Evolutionary conservation across 495 filamentous ascomycete species (phyloP), one percentile per base, ranked within the genome.

Genomic region (Darksidea phi): DNA sequence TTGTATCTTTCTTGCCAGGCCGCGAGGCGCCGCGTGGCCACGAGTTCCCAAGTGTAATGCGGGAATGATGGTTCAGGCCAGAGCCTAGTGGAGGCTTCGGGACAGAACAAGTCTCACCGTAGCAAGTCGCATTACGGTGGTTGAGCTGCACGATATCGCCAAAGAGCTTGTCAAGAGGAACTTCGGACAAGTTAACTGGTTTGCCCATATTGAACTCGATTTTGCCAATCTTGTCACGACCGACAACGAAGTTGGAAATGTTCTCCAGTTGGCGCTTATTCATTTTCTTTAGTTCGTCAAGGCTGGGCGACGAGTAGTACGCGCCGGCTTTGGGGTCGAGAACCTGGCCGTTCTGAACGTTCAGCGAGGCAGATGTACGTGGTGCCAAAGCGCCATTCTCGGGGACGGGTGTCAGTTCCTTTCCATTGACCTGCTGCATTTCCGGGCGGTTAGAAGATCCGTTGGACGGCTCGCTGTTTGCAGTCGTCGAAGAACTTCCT

Each of bases 51-150:
- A 98, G 82, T 15, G 80, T 82, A 51, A 98, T 88, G 6, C 84
- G 83, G 0, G 94, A 89, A 1, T 91, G 92, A 4, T 96, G 88
- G 66, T 98, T 98, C 59, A 98, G 79, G 6, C 90, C 92, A 67
- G 89, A 88, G 48, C 95, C 95, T 53, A 82, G 78, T 2, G 85
- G 77, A 18, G 94, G 89, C 76, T 97, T 97, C 64, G 83, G 81
- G 0, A 78, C 75, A 32, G 46, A 41, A 45, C 41, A 45, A 7
- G 28, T 76, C 36, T 88, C 84, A 8, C 88, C 84, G 68, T 97
- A 98, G 17, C 97, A 91, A 1, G 93, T 95, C 45, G 89, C 86
- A 28, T 84, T 84, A 17, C 94, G 87, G 49, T 85, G 77, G 10
- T 78, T 78, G 49, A 98, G 79, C 21, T 86, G 75, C 36, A 96